Conservation (phyloP, 768 basidiomycete species). For the Boletus rubescentipes region DNA sequence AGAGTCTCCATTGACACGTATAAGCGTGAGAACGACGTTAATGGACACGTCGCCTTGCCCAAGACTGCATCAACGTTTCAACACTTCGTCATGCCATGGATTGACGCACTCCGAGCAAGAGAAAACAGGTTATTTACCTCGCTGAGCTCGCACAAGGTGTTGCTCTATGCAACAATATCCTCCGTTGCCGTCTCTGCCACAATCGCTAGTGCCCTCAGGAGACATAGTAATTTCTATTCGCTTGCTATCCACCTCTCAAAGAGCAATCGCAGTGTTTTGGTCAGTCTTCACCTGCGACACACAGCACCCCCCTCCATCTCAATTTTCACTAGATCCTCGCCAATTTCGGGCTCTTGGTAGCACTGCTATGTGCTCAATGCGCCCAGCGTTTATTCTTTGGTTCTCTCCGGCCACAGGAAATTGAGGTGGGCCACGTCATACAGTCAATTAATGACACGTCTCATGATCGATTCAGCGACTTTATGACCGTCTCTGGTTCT, state of each 20-base stretch:
- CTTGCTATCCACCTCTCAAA: conserved; percentile 90
- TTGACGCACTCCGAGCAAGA: conserved; percentile 49
- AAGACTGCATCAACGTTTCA: not conserved
- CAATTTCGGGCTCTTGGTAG: conserved; percentile 83
- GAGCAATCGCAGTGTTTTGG: conserved; percentile 90
- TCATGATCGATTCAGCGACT: conserved; percentile 63
- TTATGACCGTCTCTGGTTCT: conserved; percentile 96
- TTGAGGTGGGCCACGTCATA: conserved; percentile 64
- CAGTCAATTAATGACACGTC: not conserved
- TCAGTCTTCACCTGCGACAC: conserved; percentile 36
- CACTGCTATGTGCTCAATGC: conserved; percentile 71
- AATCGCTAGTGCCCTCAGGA: conserved; percentile 76
- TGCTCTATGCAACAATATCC: conserved; percentile 70
- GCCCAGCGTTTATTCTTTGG: conserved; percentile 93
- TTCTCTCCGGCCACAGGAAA: conserved; percentile 77
- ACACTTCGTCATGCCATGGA: conserved; percentile 44
- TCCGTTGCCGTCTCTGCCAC: conserved; percentile 67
- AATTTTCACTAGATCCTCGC: conserved; percentile 65
- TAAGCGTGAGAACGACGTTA: conserved; percentile 14
- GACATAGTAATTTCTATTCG: conserved; percentile 90
- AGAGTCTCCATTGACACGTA: too few relatives aligned
- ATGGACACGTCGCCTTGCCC: conserved; percentile 16
- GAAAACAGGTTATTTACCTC: conserved; percentile 49
- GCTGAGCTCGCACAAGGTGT: conserved; percentile 60
- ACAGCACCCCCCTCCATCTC: not conserved